phyloP scores from a whole-genome alignment of 164 flowering plant genomes.

The Santalum album region DNA sequence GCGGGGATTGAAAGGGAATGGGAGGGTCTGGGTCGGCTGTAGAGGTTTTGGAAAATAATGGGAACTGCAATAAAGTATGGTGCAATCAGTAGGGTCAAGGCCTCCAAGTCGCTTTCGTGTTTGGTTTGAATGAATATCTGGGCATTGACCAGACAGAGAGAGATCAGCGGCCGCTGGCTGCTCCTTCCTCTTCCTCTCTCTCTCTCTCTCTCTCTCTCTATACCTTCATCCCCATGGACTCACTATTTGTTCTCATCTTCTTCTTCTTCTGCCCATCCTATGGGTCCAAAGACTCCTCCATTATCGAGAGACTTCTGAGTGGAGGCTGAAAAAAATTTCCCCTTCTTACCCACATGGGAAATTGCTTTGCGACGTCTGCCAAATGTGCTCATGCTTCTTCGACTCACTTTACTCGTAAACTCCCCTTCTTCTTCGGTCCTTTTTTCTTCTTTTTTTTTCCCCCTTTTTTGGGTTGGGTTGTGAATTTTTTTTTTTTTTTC shows the following conservation, averaged over 20 bases:
- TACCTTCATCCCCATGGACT: background rate
- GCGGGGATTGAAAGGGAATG: no score
- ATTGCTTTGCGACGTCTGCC: conserved; percentile 23
- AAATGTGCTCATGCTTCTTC: conserved; percentile 47
- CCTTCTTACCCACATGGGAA: background rate
- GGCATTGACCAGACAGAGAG: no score
- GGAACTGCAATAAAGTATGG: no score
- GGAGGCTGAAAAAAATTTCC: background rate
- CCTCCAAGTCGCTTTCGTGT: no score
- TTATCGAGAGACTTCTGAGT: background rate
- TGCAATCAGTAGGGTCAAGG: no score
- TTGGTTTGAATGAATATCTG: no score
- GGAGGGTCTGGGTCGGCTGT: no score
- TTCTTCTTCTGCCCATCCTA: background rate
- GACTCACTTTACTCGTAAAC: conserved; percentile 14
- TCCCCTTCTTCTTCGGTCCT: background rate
- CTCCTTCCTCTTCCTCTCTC: no score
- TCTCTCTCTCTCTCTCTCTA: no score
- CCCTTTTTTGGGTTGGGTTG: background rate
- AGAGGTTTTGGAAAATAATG: no score
- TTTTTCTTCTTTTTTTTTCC: background rate
- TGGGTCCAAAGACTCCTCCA: background rate
- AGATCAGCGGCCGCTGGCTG: no score
- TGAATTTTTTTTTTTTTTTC: background rate
- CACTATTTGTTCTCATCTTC: background rate